Conservation (phyloP, 2,329 filamentous ascomycete species). For the Calonectria henricotiae region DNA sequence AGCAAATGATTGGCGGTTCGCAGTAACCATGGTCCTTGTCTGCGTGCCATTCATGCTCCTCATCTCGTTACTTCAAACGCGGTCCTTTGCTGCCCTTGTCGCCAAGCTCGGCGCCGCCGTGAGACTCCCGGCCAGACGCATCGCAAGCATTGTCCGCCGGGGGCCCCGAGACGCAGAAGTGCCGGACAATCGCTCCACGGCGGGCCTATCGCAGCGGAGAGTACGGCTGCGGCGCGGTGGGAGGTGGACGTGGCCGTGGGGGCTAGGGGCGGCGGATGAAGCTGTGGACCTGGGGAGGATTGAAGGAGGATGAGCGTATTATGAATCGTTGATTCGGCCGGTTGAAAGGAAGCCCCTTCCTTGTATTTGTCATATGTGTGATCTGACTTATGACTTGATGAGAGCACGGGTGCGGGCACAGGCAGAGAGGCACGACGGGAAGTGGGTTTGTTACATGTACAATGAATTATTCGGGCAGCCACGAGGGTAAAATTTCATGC, state of each 20-base stretch:
- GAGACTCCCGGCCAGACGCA: slow-evolving; percentile 26
- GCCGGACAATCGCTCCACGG: slow-evolving; percentile 47
- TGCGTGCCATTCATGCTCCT: slow-evolving; percentile 68
- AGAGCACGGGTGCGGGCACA: slow-evolving; percentile 7
- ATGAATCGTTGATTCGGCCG: background rate
- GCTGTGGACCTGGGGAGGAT: slow-evolving; percentile 38
- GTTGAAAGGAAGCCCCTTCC: background rate
- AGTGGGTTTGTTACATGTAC: slow-evolving; percentile 13
- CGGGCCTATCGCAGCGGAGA: slow-evolving; percentile 29
- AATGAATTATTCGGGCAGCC: background rate
- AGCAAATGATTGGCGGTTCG: slow-evolving; percentile 64
- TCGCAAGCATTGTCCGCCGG: slow-evolving; percentile 29
- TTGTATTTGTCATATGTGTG: background rate
- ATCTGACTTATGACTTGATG: slow-evolving; percentile 26
- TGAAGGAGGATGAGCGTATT: slow-evolving; percentile 33
- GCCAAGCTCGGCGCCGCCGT: slow-evolving; percentile 43
- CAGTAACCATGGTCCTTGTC: slow-evolving; percentile 77
- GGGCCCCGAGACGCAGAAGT: slow-evolving; percentile 42
- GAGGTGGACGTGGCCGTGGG: slow-evolving; percentile 38
- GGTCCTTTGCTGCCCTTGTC: slow-evolving; percentile 56
- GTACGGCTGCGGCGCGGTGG: slow-evolving; percentile 20
- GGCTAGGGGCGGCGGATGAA: slow-evolving; percentile 24
- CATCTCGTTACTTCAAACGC: slow-evolving; percentile 64
- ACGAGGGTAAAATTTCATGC: background rate
- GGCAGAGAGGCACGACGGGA: background rate